A percentile compares a stretch with the other conserved stretches of the same genome.
Evolutionary conservation across 2,329 filamentous ascomycete genomes (phyloP).

Genomic region (Alternaria infectoria): DNA sequence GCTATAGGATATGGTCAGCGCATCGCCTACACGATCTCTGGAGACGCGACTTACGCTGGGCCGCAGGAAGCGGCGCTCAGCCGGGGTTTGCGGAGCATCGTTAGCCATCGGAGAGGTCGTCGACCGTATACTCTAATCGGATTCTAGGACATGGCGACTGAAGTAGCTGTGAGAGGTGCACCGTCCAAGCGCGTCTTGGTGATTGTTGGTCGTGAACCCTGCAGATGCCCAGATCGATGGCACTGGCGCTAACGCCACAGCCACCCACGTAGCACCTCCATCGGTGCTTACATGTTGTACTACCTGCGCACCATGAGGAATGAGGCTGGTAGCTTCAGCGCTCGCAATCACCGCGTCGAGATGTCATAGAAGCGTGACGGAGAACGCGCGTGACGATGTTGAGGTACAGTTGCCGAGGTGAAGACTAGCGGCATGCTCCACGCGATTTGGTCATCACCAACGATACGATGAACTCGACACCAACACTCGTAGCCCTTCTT

Average conservation of each 20-base stretch:
- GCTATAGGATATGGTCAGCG: slow-evolving; percentile 52
- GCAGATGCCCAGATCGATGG: slow-evolving; percentile 19
- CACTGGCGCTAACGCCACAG: slow-evolving; percentile 21
- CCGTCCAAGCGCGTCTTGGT: slow-evolving; percentile 1
- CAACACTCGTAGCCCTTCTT: not conserved
- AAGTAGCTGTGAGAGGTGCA: not conserved
- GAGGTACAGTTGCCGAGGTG: not conserved
- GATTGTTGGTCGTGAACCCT: slow-evolving; percentile 12
- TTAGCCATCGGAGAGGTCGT: slow-evolving; percentile 30
- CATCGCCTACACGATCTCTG: not conserved
- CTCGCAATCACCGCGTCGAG: not conserved
- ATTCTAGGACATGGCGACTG: slow-evolving; percentile 17
- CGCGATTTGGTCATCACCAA: not conserved
- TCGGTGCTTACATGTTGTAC: not conserved
- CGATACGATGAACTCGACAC: not conserved
- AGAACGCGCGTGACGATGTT: not conserved
- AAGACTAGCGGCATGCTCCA: not conserved
- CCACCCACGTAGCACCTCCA: slow-evolving; percentile 6
- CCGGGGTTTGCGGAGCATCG: slow-evolving; percentile 37
- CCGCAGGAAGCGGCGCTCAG: slow-evolving; percentile 45
- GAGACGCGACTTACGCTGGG: slow-evolving; percentile 41
- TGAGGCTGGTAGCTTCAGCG: not conserved
- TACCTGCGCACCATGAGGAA: not conserved
- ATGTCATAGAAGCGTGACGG: not conserved
- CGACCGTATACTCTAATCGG: not conserved